Conservation (phyloP, 108 stramenopile species). For the Stephanodiscus minutulus region DNA sequence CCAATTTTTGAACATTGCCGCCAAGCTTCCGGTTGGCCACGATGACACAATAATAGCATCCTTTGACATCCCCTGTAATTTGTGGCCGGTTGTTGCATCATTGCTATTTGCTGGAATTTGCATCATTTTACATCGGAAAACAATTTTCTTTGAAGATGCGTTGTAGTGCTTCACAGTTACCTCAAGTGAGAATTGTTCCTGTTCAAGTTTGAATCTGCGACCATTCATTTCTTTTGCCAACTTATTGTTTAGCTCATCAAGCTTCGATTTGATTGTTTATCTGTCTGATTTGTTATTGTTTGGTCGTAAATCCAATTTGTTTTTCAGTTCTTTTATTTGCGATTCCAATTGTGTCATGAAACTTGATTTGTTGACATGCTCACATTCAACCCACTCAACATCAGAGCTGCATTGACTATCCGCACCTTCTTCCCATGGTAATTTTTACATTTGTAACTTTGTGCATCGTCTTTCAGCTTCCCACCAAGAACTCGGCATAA, state of each 20-base stretch:
- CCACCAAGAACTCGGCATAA: background rate
- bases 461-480: slow-evolving; percentile 2
- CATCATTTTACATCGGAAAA: slow-evolving; percentile 1
- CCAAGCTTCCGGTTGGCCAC: slow-evolving; percentile 35
- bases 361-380: slow-evolving; percentile 9
- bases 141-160: background rate
- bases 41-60: slow-evolving; percentile 30
- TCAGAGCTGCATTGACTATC: slow-evolving; percentile 18
- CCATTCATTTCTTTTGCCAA: background rate
- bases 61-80: slow-evolving; percentile 34
- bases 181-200: background rate
- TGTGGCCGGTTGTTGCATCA: slow-evolving; percentile 30
- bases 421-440: slow-evolving; percentile 23
- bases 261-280: background rate
- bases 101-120: slow-evolving; percentile 4
- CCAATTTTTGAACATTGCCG: slow-evolving; percentile 29
- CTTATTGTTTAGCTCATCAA: background rate
- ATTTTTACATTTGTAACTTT: slow-evolving; percentile 2
- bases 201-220: slow-evolving; percentile 1
- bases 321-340: slow-evolving; percentile 3
- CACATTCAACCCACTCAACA: slow-evolving; percentile 19
- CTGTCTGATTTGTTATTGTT: background rate
- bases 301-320: background rate
- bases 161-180: background rate
- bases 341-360: background rate